Conservation (phyloP, 306 rosid genomes). For the Myrica gale region DNA sequence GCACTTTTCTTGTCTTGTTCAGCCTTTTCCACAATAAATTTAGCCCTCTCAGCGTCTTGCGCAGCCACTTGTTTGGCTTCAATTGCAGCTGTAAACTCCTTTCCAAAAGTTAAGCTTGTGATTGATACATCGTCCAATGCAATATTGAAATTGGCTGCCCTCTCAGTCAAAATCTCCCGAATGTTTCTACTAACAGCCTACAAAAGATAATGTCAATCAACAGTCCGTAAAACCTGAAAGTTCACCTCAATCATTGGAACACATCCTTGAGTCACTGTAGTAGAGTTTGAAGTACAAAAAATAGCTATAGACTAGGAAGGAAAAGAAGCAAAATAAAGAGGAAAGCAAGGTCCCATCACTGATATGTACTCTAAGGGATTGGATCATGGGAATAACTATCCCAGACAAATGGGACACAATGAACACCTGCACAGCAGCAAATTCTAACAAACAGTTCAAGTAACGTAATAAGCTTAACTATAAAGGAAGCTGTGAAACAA, state of each 20-base stretch:
- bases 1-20: slow-evolving; percentile 93
- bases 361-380: not conserved
- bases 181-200: slow-evolving; percentile 90
- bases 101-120: slow-evolving; percentile 68
- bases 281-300: not conserved
- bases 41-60: slow-evolving; percentile 96
- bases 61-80: slow-evolving; percentile 98
- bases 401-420: not conserved
- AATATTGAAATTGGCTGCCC: slow-evolving; percentile 79
- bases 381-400: not conserved
- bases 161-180: slow-evolving; percentile 67
- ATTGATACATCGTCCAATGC: slow-evolving; percentile 93
- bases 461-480: not conserved
- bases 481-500: not conserved
- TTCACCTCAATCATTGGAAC: not conserved
- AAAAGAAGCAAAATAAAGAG: not conserved
- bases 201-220: slow-evolving; percentile 20
- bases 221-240: not conserved
- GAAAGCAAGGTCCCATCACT: not conserved
- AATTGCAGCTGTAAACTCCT: slow-evolving; percentile 85
- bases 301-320: not conserved
- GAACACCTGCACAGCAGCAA: not conserved
- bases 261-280: not conserved
- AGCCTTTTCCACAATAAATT: slow-evolving; percentile 85
- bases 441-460: not conserved